Percentiles rank a stretch among this genome's conserved stretches.
Evolutionary conservation across 2,329 filamentous ascomycete genomes (phyloP).

Genomic region (Eutypa lata): DNA sequence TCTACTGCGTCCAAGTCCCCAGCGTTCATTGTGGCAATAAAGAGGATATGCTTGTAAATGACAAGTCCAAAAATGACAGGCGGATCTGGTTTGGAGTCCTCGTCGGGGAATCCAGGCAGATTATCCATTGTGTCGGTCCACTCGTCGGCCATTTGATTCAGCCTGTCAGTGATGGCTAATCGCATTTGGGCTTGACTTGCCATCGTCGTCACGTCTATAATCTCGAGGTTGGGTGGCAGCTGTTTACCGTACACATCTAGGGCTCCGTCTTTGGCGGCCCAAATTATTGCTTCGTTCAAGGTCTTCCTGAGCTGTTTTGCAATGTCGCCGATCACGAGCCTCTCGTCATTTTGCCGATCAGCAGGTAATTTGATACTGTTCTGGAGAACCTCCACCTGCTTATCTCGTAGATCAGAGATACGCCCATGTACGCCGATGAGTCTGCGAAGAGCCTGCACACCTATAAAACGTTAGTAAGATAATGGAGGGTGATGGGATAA

Average conservation of each 20-base stretch:
- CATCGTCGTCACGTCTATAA: slow-evolving; percentile 17
- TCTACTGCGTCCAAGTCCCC: slow-evolving; percentile 17
- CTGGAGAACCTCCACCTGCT: slow-evolving; percentile 8
- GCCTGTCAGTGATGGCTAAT: slow-evolving; percentile 14
- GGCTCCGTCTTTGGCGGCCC: slow-evolving; percentile 24
- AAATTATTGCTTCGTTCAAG: slow-evolving; percentile 19
- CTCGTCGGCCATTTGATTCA: slow-evolving; percentile 14
- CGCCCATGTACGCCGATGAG: slow-evolving; percentile 23
- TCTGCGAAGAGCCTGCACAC: slow-evolving; percentile 21
- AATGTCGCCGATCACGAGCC: slow-evolving; percentile 13
- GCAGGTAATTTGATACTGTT: slow-evolving; percentile 1
- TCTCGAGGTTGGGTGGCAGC: slow-evolving; percentile 19
- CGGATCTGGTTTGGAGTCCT: slow-evolving; percentile 7
- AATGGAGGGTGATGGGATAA: neutral
- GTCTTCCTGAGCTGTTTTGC: slow-evolving; percentile 14
- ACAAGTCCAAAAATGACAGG: slow-evolving; percentile 29
- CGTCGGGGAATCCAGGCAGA: neutral
- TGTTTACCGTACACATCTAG: slow-evolving; percentile 13
- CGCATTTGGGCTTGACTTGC: slow-evolving; percentile 12
- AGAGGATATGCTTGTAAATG: slow-evolving; percentile 27
- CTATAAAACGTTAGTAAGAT: slow-evolving; percentile 13
- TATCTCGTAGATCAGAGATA: slow-evolving; percentile 20
- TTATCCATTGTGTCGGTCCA: slow-evolving; percentile 16
- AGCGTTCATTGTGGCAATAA: slow-evolving; percentile 29
- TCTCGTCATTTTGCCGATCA: slow-evolving; percentile 3